phyloP scores from a whole-genome alignment of 768 basidiomycete species.

The Trametes cinnabarina region DNA sequence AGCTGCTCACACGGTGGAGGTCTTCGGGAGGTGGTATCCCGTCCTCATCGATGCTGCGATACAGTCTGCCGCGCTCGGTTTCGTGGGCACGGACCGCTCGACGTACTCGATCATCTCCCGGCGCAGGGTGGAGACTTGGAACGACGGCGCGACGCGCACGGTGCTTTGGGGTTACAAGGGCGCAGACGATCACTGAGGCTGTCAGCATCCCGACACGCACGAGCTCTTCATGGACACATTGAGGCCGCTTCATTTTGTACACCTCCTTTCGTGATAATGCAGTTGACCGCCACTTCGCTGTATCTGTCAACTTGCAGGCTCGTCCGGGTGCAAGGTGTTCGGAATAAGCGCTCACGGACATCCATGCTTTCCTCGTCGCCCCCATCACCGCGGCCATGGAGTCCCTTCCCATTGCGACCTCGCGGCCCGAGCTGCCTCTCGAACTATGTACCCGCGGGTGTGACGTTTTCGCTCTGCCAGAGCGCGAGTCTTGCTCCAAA shows the following conservation, averaged over 20 bases:
- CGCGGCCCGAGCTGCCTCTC: slow-evolving; percentile 26
- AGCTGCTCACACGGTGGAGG: slow-evolving; percentile 31
- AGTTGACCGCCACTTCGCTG: too few relatives aligned
- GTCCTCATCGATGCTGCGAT: slow-evolving; percentile 71
- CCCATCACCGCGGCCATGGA: too few relatives aligned
- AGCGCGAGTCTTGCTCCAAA: slow-evolving; percentile 24
- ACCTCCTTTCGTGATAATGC: too few relatives aligned
- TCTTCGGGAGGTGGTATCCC: slow-evolving; percentile 48
- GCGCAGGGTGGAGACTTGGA: slow-evolving; percentile 68
- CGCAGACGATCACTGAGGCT: slow-evolving; percentile 50
- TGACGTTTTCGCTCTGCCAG: slow-evolving; percentile 25
- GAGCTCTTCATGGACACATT: slow-evolving; percentile 6
- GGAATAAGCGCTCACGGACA: too few relatives aligned
- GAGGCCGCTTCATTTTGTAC: too few relatives aligned
- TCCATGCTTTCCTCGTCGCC: neutral
- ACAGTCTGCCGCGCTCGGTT: slow-evolving; percentile 63
- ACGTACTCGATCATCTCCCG: slow-evolving; percentile 69
- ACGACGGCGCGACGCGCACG: slow-evolving; percentile 47
- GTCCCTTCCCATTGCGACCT: neutral
- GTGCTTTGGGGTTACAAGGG: slow-evolving; percentile 58
- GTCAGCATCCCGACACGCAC: neutral
- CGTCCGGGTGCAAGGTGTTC: too few relatives aligned
- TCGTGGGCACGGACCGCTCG: slow-evolving; percentile 69
- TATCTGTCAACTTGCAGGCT: too few relatives aligned
- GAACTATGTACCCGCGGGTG: slow-evolving; percentile 40